Conservation (phyloP, 75 land plant species). For the Chamaecyparis obtusa region DNA sequence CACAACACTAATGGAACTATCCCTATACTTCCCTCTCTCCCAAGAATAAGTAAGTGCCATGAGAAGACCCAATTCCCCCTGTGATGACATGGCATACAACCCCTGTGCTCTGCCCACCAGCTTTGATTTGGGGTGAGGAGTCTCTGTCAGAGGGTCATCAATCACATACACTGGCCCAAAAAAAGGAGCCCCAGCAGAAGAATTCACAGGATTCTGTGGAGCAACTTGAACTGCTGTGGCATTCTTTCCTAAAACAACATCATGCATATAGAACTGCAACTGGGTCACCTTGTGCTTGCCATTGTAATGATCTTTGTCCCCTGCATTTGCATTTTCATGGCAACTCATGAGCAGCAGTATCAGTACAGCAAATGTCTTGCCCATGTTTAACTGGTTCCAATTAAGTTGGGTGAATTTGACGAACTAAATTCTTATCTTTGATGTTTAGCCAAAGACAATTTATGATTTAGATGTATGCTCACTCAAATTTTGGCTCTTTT, state of each 20-base stretch:
- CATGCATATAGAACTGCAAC: slow-evolving; percentile 3
- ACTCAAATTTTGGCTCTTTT: too few species aligned
- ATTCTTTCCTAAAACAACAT: neutral
- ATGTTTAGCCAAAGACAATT: too few species aligned
- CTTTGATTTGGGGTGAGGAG: slow-evolving; percentile 13
- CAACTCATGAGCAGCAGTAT: neutral
- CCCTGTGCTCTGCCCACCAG: slow-evolving; percentile 28
- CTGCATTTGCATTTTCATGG: neutral
- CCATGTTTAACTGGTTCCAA: too few species aligned
- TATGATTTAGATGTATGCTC: too few species aligned
- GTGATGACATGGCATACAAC: slow-evolving; percentile 9
- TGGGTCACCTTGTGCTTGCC: neutral
- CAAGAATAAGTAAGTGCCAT: neutral
- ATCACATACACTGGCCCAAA: slow-evolving; percentile 18
- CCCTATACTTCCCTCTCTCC: slow-evolving; percentile 7
- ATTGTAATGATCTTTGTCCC: neutral
- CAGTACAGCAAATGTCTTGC: too few species aligned
- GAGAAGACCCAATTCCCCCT: neutral
- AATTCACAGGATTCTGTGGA: neutral
- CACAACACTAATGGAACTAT: slow-evolving; percentile 17
- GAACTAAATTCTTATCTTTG: too few species aligned
- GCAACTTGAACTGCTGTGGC: neutral
- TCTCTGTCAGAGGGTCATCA: slow-evolving; percentile 25
- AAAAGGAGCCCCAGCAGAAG: neutral
- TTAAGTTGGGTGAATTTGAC: too few species aligned